Conservation (phyloP, 306 rosid genomes). For the Mimosa pudica region DNA sequence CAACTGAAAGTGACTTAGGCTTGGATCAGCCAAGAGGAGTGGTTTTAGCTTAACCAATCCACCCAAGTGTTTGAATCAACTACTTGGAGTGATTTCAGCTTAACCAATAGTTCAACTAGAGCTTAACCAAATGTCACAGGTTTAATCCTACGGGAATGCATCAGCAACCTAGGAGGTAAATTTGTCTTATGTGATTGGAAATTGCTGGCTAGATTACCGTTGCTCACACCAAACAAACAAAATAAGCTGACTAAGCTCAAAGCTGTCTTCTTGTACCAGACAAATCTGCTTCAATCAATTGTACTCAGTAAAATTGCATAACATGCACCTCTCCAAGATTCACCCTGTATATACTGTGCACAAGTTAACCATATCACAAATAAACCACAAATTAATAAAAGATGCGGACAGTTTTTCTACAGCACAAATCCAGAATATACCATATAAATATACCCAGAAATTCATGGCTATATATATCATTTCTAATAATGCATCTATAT, state of each 20-base stretch:
- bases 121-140: too few species aligned
- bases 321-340: not conserved
- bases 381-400: not conserved
- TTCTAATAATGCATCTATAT: constrained; percentile 18
- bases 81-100: too few species aligned
- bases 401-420: not conserved
- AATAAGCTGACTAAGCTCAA: not conserved
- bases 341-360: constrained; percentile 9
- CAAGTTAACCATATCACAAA: not conserved
- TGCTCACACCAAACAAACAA: too few species aligned
- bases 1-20: not conserved
- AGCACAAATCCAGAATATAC: not conserved
- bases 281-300: not conserved
- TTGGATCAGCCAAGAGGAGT: too few species aligned
- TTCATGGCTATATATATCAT: not conserved
- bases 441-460: not conserved
- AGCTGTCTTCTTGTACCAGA: not conserved
- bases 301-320: not conserved
- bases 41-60: too few species aligned
- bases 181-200: too few species aligned
- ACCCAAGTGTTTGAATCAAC: too few species aligned
- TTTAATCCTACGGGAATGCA: too few species aligned
- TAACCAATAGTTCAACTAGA: too few species aligned
- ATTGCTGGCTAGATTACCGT: too few species aligned
- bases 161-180: too few species aligned